Percentiles rank a stretch among this genome's conserved stretches.
These are phyloP conservation scores for Groenewaldozyma sp. DNA, from an alignment of 1,139 yeast genomes.

Conservation along the genomic window DNA sequence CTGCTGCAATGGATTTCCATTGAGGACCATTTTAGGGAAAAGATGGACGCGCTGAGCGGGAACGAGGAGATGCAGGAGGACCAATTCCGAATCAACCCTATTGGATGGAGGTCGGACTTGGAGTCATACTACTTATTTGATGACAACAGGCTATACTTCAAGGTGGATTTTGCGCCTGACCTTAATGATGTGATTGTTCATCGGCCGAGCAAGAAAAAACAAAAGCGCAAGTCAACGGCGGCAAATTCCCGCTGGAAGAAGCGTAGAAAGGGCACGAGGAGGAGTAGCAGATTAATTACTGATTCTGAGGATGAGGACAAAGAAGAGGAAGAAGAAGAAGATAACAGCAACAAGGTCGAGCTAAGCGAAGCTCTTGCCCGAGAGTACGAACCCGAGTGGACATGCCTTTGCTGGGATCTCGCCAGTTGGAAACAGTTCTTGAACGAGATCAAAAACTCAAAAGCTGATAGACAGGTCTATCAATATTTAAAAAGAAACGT, in stretches of 20 bases:
- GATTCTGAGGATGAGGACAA: slow-evolving; percentile 8
- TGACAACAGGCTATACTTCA: slow-evolving; percentile 28
- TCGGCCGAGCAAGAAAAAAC: slow-evolving; percentile 6
- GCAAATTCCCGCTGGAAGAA: slow-evolving; percentile 2
- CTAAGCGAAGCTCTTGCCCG: slow-evolving; percentile 19
- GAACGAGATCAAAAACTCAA: slow-evolving; percentile 15
- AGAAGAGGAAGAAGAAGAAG: slow-evolving; percentile 6
- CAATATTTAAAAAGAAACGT: slow-evolving; percentile 18
- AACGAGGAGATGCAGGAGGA: slow-evolving; percentile 10
- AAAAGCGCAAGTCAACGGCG: slow-evolving; percentile 5
- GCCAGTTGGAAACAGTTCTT: slow-evolving; percentile 25
- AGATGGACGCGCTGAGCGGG: slow-evolving; percentile 14
- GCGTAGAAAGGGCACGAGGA: slow-evolving; percentile 1
- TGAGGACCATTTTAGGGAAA: slow-evolving; percentile 19
- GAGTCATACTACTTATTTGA: slow-evolving; percentile 28
- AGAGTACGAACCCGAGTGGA: slow-evolving; percentile 25
- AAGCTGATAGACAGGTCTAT: slow-evolving; percentile 14
- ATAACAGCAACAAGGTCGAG: slow-evolving; percentile 11
- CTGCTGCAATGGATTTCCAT: slow-evolving; percentile 19
- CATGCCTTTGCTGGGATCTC: slow-evolving; percentile 27
- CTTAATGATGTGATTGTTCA: slow-evolving; percentile 12
- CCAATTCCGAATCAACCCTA: slow-evolving; percentile 25
- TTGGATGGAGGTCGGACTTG: slow-evolving; percentile 25
- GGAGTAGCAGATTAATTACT: slow-evolving; percentile 6
- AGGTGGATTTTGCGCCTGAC: slow-evolving; percentile 20